Conservation (phyloP, 306 rosid genomes). For the Cucurbita pepo region DNA sequence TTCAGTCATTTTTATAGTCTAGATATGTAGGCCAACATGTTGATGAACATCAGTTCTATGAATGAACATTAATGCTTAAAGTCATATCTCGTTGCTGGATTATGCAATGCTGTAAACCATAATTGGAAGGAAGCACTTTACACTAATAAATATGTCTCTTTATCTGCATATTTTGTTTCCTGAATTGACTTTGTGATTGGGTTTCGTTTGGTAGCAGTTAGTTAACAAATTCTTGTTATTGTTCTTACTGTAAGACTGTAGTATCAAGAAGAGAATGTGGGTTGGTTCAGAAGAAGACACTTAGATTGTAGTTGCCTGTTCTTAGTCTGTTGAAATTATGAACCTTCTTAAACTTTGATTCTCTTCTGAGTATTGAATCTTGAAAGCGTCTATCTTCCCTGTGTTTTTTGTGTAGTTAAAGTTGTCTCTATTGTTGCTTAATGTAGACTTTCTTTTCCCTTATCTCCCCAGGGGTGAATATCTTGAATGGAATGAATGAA, state of each 20-base stretch:
- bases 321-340: background rate
- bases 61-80: background rate
- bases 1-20: background rate
- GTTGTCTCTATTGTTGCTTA: background rate
- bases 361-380: background rate
- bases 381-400: background rate
- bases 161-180: background rate
- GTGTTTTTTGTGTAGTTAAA: background rate
- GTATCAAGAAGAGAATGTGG: background rate
- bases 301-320: background rate
- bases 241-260: background rate
- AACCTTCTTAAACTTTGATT: background rate
- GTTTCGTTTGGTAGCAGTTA: background rate
- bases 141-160: background rate
- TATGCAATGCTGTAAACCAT: background rate
- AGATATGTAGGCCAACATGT: background rate
- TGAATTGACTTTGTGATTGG: background rate
- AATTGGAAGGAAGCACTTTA: background rate
- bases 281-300: background rate
- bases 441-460: background rate
- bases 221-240: background rate
- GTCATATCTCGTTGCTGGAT: background rate
- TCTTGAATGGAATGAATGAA: conserved; percentile 19
- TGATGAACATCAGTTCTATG: background rate
- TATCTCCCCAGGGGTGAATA: conserved; percentile 24